Evolutionary conservation across 73 alveolate genomes (phyloP).

Genomic region (Tetrahymena malaccensis): DNA sequence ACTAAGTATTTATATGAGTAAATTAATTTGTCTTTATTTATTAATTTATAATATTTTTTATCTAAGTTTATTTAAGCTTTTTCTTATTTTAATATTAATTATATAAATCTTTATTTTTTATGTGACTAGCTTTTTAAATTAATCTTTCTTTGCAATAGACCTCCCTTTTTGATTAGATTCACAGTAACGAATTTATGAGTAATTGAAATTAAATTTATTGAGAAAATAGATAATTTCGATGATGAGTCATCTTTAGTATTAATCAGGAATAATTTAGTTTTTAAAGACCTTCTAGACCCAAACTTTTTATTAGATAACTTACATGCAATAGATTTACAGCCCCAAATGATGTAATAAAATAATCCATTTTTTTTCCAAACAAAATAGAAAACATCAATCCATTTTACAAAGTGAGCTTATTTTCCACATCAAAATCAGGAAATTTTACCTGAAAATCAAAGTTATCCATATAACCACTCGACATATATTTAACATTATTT

Average conservation of each 20-base stretch:
- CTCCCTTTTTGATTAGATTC: neutral
- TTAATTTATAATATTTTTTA: too few relatives aligned
- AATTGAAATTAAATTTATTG: too few relatives aligned
- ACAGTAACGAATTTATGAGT: neutral
- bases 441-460: neutral
- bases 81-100: too few relatives aligned
- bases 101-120: neutral
- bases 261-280: neutral
- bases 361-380: neutral
- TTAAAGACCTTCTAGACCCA: too few relatives aligned
- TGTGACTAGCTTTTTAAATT: neutral
- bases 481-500: too few relatives aligned
- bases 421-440: neutral
- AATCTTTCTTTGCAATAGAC: neutral
- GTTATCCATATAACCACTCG: too few relatives aligned
- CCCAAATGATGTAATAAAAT: neutral
- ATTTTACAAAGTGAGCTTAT: neutral
- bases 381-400: neutral
- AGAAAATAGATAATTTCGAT: neutral
- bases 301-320: neutral
- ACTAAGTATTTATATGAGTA: too few relatives aligned
- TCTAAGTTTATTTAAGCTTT: too few relatives aligned
- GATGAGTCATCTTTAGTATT: neutral
- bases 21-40: too few relatives aligned
- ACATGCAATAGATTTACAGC: neutral